Percentiles rank a stretch among this genome's conserved stretches.
phyloP scores from a whole-genome alignment of 2,329 filamentous ascomycete species.

The Tetracladium maxilliforme region DNA sequence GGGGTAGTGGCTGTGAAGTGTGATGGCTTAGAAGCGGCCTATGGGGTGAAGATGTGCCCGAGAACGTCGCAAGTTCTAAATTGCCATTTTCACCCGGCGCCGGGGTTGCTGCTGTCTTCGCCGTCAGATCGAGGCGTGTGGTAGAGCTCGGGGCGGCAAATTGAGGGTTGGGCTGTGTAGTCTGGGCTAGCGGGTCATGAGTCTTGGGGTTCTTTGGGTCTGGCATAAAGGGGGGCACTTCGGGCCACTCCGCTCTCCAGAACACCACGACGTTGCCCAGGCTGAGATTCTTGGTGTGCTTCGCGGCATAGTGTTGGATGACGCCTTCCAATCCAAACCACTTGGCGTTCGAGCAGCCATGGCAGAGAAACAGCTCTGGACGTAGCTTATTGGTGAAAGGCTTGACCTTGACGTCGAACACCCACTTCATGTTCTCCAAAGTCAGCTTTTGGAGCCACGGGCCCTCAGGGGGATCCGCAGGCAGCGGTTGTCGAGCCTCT shows the following conservation, averaged over 20 bases:
- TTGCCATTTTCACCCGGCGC: no score
- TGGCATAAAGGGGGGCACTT: slow-evolving; percentile 55
- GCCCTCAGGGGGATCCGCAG: slow-evolving; percentile 32
- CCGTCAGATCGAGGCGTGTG: no score
- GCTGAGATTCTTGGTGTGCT: slow-evolving; percentile 60
- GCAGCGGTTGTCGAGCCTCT: slow-evolving; percentile 27
- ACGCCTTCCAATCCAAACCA: slow-evolving; percentile 66
- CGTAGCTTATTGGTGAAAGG: slow-evolving; percentile 48
- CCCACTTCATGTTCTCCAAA: slow-evolving; percentile 76
- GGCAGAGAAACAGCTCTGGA: slow-evolving; percentile 66
- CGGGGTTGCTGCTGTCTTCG: no score
- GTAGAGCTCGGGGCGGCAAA: slow-evolving; percentile 13
- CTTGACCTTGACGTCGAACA: slow-evolving; percentile 66
- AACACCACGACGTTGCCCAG: slow-evolving; percentile 58
- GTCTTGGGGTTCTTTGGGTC: slow-evolving; percentile 30
- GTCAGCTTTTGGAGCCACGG: slow-evolving; percentile 49
- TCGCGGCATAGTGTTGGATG: slow-evolving; percentile 71
- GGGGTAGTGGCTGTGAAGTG: no score
- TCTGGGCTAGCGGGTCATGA: no score
- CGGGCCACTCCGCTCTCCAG: slow-evolving; percentile 74
- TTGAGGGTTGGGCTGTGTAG: slow-evolving; percentile 13
- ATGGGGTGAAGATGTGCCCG: no score
- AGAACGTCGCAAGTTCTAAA: no score
- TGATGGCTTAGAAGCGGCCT: no score
- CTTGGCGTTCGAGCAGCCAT: slow-evolving; percentile 51